These are phyloP conservation scores for Parachlorella kessleri DNA, from an alignment of 139 green algal species.

Conservation along the genomic window DNA sequence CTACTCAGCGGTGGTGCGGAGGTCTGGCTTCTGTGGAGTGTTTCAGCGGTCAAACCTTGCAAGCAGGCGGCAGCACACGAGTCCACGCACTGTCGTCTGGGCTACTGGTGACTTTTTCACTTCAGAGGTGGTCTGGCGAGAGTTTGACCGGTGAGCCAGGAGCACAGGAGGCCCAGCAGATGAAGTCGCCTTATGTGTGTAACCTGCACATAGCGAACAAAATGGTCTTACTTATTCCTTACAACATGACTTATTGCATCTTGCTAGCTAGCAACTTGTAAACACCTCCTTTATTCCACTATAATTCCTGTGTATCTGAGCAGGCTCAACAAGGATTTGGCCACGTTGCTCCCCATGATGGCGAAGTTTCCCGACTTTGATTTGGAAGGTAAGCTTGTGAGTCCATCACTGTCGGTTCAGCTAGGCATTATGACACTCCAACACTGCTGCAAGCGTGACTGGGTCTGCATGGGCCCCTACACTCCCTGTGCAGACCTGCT, in stretches of 20 bases:
- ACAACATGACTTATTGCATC: background rate
- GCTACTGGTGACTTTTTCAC: background rate
- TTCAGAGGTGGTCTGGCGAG: background rate
- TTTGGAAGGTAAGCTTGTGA: constrained; percentile 1
- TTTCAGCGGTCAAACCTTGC: too few relatives aligned
- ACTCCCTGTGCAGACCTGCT: too few relatives aligned
- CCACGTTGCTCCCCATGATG: background rate
- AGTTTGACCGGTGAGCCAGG: background rate
- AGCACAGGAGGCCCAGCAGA: background rate
- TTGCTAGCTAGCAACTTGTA: too few relatives aligned
- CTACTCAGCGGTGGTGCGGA: too few relatives aligned
- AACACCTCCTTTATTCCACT: too few relatives aligned
- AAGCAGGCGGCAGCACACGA: too few relatives aligned
- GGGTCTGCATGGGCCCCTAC: too few relatives aligned
- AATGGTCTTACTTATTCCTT: background rate
- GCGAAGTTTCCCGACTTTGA: constrained; percentile 4
- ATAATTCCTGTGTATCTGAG: background rate
- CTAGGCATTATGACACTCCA: background rate
- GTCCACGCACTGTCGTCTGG: too few relatives aligned
- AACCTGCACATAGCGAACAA: background rate
- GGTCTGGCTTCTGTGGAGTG: too few relatives aligned
- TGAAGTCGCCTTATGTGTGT: background rate
- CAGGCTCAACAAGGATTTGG: background rate
- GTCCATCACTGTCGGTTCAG: background rate
- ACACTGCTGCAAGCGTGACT: background rate